phyloP scores from a whole-genome alignment of 768 basidiomycete species.

The Psilocybe tampanensis region DNA sequence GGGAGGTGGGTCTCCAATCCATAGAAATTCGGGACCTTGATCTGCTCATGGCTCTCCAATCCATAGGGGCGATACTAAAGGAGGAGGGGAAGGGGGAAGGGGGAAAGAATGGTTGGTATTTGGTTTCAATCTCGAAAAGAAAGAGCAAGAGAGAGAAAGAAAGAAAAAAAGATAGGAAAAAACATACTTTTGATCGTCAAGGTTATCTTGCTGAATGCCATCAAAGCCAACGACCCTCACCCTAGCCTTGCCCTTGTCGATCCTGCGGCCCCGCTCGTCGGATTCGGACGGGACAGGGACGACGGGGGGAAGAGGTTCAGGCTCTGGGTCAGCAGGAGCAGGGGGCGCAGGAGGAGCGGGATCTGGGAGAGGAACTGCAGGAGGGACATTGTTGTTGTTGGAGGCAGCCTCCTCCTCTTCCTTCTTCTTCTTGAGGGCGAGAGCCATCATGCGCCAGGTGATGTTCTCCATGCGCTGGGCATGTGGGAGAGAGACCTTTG shows the following conservation, averaged over 20 bases:
- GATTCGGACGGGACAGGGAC: slow-evolving; percentile 21
- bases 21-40: slow-evolving; percentile 89
- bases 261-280: slow-evolving; percentile 69
- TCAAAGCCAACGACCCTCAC: slow-evolving; percentile 85
- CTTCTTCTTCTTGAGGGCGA: slow-evolving; percentile 89
- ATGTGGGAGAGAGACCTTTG: slow-evolving; percentile 87
- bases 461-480: slow-evolving; percentile 97
- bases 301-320: slow-evolving; percentile 1
- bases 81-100: too few relatives aligned
- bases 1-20: slow-evolving; percentile 86
- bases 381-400: not conserved
- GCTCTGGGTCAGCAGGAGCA: not conserved
- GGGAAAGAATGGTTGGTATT: slow-evolving; percentile 18
- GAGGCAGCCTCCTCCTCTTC: slow-evolving; percentile 59
- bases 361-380: too few relatives aligned
- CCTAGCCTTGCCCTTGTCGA: slow-evolving; percentile 79
- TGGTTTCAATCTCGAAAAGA: too few relatives aligned
- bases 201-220: slow-evolving; percentile 68
- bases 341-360: not conserved
- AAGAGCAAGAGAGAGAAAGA: slow-evolving; percentile 5
- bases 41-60: slow-evolving; percentile 90
- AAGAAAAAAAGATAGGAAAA: slow-evolving; percentile 25
- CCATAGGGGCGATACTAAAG: slow-evolving; percentile 80
- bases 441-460: slow-evolving; percentile 98
- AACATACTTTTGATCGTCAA: slow-evolving; percentile 77